Evolutionary conservation across 768 basidiomycete species (phyloP).

Genomic region (Calocybe gangraenosa): DNA sequence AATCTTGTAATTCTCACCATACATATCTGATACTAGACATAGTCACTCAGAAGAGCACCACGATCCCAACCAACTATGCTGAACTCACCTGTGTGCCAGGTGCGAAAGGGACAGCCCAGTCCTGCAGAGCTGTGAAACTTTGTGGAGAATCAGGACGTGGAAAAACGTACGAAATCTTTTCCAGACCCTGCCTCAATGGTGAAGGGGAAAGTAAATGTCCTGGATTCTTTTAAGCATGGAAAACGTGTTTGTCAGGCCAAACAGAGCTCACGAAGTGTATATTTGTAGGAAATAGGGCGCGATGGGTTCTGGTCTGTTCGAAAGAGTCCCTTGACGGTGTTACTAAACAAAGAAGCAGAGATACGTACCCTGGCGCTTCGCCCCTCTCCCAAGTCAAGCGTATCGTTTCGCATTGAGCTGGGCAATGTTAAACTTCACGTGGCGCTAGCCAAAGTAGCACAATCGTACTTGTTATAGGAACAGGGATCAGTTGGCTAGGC

Average conservation of each 20-base stretch:
- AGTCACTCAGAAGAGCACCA: not conserved
- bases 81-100: slow-evolving; percentile 47
- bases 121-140: slow-evolving; percentile 26
- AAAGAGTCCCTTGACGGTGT: slow-evolving; percentile 3
- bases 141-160: not conserved
- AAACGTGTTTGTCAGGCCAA: not conserved
- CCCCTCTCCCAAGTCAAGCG: slow-evolving; percentile 38
- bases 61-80: not conserved
- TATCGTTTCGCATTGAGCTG: slow-evolving; percentile 43
- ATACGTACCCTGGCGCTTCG: slow-evolving; percentile 33
- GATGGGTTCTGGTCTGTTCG: slow-evolving; percentile 44
- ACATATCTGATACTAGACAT: slow-evolving; percentile 57
- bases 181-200: slow-evolving; percentile 43
- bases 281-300: slow-evolving; percentile 59
- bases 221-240: slow-evolving; percentile 15
- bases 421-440: slow-evolving; percentile 1
- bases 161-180: slow-evolving; percentile 41
- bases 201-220: slow-evolving; percentile 48
- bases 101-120: slow-evolving; percentile 55
- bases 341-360: not conserved
- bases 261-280: slow-evolving; percentile 52
- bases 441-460: not conserved
- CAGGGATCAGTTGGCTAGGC: slow-evolving; percentile 29
- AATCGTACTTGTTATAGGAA: slow-evolving; percentile 34
- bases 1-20: slow-evolving; percentile 39